phyloP scores from a whole-genome alignment of 2,329 filamentous ascomycete species.

The Hysterium pulicare region DNA sequence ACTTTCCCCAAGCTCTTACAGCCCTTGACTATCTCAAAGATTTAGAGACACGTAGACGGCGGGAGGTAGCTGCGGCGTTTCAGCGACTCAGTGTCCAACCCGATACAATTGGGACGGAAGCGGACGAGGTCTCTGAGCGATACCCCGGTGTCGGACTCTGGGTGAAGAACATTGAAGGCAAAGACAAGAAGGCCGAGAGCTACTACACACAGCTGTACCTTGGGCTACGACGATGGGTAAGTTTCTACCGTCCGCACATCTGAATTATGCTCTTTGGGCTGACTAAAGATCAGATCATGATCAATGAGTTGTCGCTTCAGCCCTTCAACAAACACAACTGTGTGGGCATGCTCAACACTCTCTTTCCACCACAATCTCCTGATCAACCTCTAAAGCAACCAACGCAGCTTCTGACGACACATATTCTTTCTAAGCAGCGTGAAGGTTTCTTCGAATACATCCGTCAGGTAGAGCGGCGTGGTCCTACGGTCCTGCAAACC shows the following conservation, averaged over 20 bases:
- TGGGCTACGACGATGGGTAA: slow-evolving; percentile 61
- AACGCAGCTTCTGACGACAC: slow-evolving; percentile 50
- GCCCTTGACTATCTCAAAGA: slow-evolving; percentile 65
- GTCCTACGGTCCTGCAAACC: slow-evolving; percentile 50
- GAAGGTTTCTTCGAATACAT: slow-evolving; percentile 63
- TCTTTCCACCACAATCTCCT: slow-evolving; percentile 57
- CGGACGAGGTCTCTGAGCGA: slow-evolving; percentile 47
- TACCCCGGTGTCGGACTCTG: slow-evolving; percentile 56
- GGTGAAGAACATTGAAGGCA: slow-evolving; percentile 50
- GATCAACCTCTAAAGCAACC: slow-evolving; percentile 34
- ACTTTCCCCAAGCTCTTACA: slow-evolving; percentile 64
- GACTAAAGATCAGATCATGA: slow-evolving; percentile 57
- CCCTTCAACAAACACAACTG: slow-evolving; percentile 65
- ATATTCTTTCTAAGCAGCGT: slow-evolving; percentile 56
- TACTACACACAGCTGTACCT: slow-evolving; percentile 61
- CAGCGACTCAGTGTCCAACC: slow-evolving; percentile 52
- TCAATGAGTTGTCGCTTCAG: slow-evolving; percentile 61
- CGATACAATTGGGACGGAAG: slow-evolving; percentile 45
- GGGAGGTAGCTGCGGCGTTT: slow-evolving; percentile 56
- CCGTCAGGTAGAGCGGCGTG: slow-evolving; percentile 54
- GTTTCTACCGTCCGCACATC: slow-evolving; percentile 23
- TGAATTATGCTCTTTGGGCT: background rate
- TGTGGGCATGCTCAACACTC: slow-evolving; percentile 65
- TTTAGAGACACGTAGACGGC: slow-evolving; percentile 57
- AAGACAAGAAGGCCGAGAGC: slow-evolving; percentile 34